Conservation (phyloP, 163 green algal genomes). For the Chlamydomonas reinhardtii region DNA sequence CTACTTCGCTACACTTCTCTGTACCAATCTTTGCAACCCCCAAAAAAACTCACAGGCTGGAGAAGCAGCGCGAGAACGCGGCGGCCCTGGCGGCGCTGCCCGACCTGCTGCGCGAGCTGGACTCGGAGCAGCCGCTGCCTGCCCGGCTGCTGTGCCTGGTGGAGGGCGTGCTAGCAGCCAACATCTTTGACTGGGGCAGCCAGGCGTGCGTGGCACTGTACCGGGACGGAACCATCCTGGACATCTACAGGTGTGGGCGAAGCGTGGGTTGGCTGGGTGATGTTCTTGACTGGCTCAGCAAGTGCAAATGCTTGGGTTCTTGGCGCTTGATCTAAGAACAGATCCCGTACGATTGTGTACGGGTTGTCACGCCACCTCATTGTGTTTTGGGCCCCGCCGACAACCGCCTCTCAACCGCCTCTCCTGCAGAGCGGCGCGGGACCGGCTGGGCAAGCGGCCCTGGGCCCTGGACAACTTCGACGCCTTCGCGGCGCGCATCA, state of each 20-base stretch:
- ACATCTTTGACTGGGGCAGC: slow-evolving; percentile 98
- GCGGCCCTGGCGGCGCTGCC: slow-evolving; percentile 92
- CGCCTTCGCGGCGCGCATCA: slow-evolving; percentile 51
- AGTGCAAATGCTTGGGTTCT: no score
- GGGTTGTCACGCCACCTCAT: no score
- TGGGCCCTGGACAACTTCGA: slow-evolving; percentile 84
- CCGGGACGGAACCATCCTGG: slow-evolving; percentile 91
- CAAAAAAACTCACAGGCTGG: no score
- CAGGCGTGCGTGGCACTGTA: slow-evolving; percentile 84
- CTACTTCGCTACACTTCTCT: no score
- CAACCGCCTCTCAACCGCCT: no score
- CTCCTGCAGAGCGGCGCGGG: slow-evolving; percentile 34
- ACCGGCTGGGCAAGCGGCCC: slow-evolving; percentile 66
- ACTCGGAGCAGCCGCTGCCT: slow-evolving; percentile 75
- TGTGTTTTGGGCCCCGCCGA: no score
- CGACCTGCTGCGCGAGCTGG: slow-evolving; percentile 93
- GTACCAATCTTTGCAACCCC: no score
- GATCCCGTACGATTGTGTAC: no score
- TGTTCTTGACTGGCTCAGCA: no score
- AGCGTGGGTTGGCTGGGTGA: no score
- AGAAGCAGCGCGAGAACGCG: slow-evolving; percentile 93
- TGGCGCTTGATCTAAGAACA: no score
- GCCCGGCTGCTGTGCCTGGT: slow-evolving; percentile 79
- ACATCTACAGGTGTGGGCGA: slow-evolving; percentile 84
- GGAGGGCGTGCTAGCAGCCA: slow-evolving; percentile 92